Evolutionary conservation across 2,329 filamentous ascomycete genomes (phyloP).

Genomic region (Trichoderma polysporum): DNA sequence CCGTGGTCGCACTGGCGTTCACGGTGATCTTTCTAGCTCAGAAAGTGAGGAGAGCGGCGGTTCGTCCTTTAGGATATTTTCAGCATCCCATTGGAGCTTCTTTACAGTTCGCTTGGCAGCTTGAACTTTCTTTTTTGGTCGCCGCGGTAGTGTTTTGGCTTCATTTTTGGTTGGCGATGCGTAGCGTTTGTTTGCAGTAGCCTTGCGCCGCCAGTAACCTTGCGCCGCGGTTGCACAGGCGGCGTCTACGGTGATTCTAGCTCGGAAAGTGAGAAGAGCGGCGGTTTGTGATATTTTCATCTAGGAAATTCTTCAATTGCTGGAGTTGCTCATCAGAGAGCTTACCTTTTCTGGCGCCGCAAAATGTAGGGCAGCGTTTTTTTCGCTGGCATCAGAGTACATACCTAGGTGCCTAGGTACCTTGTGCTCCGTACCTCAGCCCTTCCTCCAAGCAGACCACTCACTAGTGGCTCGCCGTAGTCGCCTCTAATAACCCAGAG

Average conservation of each 20-base stretch:
- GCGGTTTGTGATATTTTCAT: slow-evolving; percentile 36
- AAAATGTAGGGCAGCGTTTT: no score
- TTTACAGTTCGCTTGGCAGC: background rate
- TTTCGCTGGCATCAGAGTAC: no score
- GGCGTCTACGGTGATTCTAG: background rate
- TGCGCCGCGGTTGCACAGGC: background rate
- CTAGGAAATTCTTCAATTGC: no score
- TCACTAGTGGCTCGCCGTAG: no score
- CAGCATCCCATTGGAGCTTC: slow-evolving; percentile 39
- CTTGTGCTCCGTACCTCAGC: no score
- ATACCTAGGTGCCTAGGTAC: no score
- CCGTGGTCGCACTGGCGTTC: slow-evolving; percentile 2
- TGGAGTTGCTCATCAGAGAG: no score
- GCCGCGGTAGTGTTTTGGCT: background rate
- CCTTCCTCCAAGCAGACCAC: no score
- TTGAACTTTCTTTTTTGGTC: slow-evolving; percentile 1
- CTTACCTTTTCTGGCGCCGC: no score
- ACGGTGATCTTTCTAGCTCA: background rate
- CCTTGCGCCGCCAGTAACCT: no score
- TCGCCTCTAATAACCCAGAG: no score
- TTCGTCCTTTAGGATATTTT: slow-evolving; percentile 39
- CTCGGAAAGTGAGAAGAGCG: slow-evolving; percentile 5
- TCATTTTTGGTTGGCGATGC: background rate
- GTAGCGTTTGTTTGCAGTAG: background rate
- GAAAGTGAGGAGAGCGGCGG: slow-evolving; percentile 8